Base-by-base conservation (phyloP, 73 alveolate genomes). In the Stentor coeruleus region DNA sequence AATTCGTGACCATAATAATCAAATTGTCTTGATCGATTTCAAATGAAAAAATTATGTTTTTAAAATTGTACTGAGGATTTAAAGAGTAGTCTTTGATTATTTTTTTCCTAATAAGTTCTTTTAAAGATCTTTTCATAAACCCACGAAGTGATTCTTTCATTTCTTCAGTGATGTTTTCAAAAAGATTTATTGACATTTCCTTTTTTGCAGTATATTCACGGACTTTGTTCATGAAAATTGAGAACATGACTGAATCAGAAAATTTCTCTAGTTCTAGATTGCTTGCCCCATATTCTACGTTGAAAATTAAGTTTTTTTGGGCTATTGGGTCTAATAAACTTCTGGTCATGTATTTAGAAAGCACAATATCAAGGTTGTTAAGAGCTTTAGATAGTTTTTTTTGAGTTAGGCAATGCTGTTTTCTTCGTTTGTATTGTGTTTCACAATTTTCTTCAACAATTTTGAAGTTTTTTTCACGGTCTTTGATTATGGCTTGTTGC, bases 231-330 rank as follows among this genome's bases (percentile, higher is more conserved):
- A 66, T 66, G 2, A 20, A 66, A 0, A 66, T 66, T 1, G 79
- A 66, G 2, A 20, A 66, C 37, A 66, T 66, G 1, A 66, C 79
- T 1, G 79, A 66, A 31, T 66, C 79, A 26, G 79, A 66, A 33
- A 26, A 66, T 1, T 66, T 66, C 2, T 66, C 79, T 28, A 66
- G 79, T 1, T 66, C 79, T 33, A 20, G 11, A 40, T 66, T 66
- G 2, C 79, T 66, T 20, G 40, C n/a, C 0, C 79, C 79, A 40
- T 66, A 66, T 66, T 66, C 79, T 26, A 66, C 79, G 39, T 66
- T 66, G 39, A 66, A 66, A 20, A 66, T 20, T 15, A 66, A 26
- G n/a, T 66, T 66, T 26, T 31, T 66, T 66, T 31, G n/a, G 2
- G 2, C 33, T 1, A 1, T 40, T 26, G n/a, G 26, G 14, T 37